phyloP scores from a whole-genome alignment of 2,329 filamentous ascomycete genomes.

The Bisporella sp. region DNA sequence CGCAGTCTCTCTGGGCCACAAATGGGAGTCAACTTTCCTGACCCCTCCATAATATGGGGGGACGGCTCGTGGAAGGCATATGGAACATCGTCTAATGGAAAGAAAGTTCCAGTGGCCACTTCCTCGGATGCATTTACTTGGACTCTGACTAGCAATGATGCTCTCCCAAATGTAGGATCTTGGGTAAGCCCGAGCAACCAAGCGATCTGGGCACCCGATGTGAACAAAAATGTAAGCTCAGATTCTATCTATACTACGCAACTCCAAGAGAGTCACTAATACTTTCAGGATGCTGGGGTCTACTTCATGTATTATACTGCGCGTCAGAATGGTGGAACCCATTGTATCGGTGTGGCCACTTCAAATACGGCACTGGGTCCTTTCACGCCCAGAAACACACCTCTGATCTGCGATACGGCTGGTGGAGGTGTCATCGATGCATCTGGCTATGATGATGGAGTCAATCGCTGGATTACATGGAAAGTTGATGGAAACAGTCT shows the following conservation, averaged over 20 bases:
- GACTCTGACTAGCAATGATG: background rate
- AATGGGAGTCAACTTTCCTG: background rate
- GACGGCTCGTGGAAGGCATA: background rate
- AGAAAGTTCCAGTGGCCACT: background rate
- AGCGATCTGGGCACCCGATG: background rate
- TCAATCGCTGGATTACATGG: background rate
- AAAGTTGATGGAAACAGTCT: background rate
- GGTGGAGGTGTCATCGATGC: background rate
- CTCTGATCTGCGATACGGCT: background rate
- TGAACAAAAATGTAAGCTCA: background rate
- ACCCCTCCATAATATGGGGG: background rate
- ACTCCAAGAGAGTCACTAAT: too few species aligned
- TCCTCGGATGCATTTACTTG: background rate
- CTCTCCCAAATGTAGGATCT: background rate
- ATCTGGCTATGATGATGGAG: background rate
- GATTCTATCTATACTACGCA: too few species aligned
- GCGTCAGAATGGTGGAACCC: background rate
- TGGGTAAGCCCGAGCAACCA: background rate
- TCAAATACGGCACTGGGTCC: too few species aligned
- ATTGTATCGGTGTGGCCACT: background rate
- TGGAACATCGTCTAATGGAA: background rate
- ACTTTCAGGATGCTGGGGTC: background rate
- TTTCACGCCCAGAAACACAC: background rate
- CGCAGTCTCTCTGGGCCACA: background rate
- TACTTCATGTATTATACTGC: background rate